These are phyloP conservation scores for Vachellia collinsii DNA, from an alignment of 306 rosid genomes.

Conservation along the genomic window DNA sequence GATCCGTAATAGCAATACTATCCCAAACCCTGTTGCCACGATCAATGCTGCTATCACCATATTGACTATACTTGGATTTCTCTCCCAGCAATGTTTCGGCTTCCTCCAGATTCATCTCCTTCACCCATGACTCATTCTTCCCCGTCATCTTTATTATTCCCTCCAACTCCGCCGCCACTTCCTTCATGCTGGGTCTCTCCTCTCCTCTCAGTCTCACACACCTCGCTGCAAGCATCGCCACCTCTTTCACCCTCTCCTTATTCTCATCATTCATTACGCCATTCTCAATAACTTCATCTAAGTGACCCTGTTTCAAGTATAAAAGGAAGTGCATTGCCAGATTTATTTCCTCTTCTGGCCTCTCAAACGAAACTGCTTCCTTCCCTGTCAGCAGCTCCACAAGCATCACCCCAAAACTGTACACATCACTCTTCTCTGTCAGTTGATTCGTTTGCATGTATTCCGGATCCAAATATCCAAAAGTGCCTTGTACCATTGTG, in stretches of 20 bases:
- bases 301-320: neutral
- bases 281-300: neutral
- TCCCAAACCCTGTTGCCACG: neutral
- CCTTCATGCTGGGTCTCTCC: constrained; percentile 50
- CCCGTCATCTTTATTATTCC: constrained; percentile 36
- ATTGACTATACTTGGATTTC: neutral
- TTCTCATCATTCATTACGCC: neutral
- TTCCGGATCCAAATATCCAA: constrained; percentile 43
- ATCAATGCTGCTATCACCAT: neutral
- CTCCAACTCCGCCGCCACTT: constrained; percentile 49
- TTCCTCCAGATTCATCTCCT: neutral
- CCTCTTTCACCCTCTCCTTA: constrained; percentile 37
- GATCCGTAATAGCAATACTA: neutral
- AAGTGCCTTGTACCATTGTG: constrained; percentile 46
- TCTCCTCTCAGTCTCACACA: constrained; percentile 46
- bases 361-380: constrained; percentile 37
- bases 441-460: constrained; percentile 38
- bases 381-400: constrained; percentile 38
- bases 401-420: constrained; percentile 45
- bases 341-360: constrained; percentile 38
- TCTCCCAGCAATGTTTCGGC: neutral
- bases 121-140: constrained; percentile 6
- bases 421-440: constrained; percentile 47
- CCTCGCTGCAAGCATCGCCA: constrained; percentile 34
- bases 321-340: constrained; percentile 26